These are phyloP conservation scores for Verticillium nonalfalfae DNA, from an alignment of 2,329 filamentous ascomycete genomes.

Conservation along the genomic window DNA sequence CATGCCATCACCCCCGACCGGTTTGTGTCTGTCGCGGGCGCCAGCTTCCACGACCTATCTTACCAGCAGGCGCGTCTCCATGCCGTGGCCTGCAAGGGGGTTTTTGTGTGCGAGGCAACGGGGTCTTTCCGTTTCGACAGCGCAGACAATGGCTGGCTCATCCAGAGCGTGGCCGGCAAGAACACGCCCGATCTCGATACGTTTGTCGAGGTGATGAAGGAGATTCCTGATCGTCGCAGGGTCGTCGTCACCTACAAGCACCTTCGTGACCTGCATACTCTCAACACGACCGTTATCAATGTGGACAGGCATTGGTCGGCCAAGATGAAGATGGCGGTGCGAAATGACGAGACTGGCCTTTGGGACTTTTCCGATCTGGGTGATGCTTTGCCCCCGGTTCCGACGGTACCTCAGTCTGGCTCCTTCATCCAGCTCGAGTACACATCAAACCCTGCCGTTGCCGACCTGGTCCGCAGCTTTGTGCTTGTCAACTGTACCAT, in stretches of 20 bases:
- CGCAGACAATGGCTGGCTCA: constrained; percentile 85
- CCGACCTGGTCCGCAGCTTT: constrained; percentile 89
- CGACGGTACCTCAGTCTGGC: constrained; percentile 68
- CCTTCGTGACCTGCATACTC: constrained; percentile 86
- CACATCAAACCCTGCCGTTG: constrained; percentile 81
- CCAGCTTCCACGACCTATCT: constrained; percentile 90
- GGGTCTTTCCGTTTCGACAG: constrained; percentile 94
- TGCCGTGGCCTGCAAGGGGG: constrained; percentile 83
- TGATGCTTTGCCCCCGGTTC: constrained; percentile 68
- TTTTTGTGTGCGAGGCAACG: constrained; percentile 90
- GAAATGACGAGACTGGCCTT: constrained; percentile 82
- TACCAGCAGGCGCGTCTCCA: constrained; percentile 98
- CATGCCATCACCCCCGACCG: constrained; percentile 94
- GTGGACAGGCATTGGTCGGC: constrained; percentile 94
- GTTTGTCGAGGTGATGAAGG: constrained; percentile 87
- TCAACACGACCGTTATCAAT: constrained; percentile 87
- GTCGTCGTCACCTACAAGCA: constrained; percentile 96
- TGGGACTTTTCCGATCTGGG: constrained; percentile 93
- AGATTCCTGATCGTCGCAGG: constrained; percentile 73
- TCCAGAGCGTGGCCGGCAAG: constrained; percentile 88
- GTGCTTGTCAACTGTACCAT: constrained; percentile 89
- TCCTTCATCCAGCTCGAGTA: constrained; percentile 91
- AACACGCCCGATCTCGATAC: constrained; percentile 80
- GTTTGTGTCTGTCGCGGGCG: constrained; percentile 90
- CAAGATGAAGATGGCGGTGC: constrained; percentile 87